Percentiles rank a stretch among this genome's conserved stretches.
Evolutionary conservation across 75 land plant genomes (phyloP).

Genomic region (Cunninghamia lanceolata): DNA sequence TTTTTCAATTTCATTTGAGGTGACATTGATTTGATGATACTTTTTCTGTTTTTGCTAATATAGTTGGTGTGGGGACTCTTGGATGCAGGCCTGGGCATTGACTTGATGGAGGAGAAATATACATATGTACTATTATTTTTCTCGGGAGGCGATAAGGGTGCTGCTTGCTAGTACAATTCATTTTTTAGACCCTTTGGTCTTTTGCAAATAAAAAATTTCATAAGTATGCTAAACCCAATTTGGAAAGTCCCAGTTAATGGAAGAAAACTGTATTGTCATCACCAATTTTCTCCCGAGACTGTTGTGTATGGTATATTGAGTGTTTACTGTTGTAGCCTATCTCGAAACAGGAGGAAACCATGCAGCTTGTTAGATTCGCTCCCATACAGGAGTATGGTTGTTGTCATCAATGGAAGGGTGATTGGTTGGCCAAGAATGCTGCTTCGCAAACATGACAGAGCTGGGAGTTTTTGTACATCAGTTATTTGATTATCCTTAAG

Average conservation of each 20-base stretch:
- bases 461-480: too few relatives aligned
- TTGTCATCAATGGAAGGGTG: too few relatives aligned
- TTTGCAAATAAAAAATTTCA: neutral
- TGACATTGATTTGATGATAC: neutral
- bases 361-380: too few relatives aligned
- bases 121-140: neutral
- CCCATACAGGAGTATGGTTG: too few relatives aligned
- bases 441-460: too few relatives aligned
- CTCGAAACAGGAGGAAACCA: neutral
- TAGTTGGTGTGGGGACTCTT: neutral
- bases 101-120: constrained; percentile 2
- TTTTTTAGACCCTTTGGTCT: neutral
- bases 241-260: neutral
- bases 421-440: too few relatives aligned
- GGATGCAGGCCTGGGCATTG: constrained; percentile 21
- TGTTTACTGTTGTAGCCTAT: neutral
- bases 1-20: neutral
- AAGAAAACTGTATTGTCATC: neutral
- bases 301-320: neutral
- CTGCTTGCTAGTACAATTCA: neutral
- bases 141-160: neutral
- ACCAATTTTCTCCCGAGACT: neutral
- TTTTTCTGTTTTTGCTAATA: neutral
- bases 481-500: too few relatives aligned
- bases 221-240: neutral